Base-by-base conservation (phyloP, 345 rosid species). In the Populus deltoides region DNA sequence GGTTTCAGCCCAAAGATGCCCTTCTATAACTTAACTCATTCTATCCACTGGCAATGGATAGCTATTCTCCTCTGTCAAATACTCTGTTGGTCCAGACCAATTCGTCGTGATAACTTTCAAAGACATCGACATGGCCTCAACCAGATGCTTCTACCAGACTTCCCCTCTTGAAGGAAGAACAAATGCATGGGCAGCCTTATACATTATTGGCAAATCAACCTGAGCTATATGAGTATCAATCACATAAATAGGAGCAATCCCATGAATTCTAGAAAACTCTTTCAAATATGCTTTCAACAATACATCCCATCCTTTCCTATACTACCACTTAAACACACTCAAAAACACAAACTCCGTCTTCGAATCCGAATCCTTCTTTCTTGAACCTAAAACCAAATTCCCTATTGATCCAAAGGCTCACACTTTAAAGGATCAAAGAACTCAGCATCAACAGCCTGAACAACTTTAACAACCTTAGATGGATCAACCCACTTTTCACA, bases 61-160 rank as follows among this genome's bases (percentile, higher is more conserved):
- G 83, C 97, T 79, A 53, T 92, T 94, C 85, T 75, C 81, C 39
- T 84, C 89, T 1, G 93, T 94, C 82, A 91, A 74, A 84, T 91
- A 94, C 86, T 94, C 97, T 0, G 89, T 80, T 13, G 97, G 93
- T 16, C 97, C 97, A 13, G 97, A 91, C 97, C 97, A 94, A 78
- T 94, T 91, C 0, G 98, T 90, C 7, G 92, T 82, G 36, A 92
- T 92, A 75, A 91, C 92, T 0, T 97, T 97, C 79, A 91, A 89
- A 55, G 92, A 82, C 97, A 94, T 94, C 12, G 98, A 88, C 97
- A 92, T 94, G 38, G 97, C 98, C 85, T 92, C 98, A 70, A 88
- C 92, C 20, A 88, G 69, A 0, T 94, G 97, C 75, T 97, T 82
- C 49, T 92, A 97, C 94, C 97, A 94, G 4, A 97, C 97, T 85